A percentile compares a stretch with the other conserved stretches of the same genome.
phyloP scores from a whole-genome alignment of 257 asterid genomes.

The Solanum ahanhuiri region DNA sequence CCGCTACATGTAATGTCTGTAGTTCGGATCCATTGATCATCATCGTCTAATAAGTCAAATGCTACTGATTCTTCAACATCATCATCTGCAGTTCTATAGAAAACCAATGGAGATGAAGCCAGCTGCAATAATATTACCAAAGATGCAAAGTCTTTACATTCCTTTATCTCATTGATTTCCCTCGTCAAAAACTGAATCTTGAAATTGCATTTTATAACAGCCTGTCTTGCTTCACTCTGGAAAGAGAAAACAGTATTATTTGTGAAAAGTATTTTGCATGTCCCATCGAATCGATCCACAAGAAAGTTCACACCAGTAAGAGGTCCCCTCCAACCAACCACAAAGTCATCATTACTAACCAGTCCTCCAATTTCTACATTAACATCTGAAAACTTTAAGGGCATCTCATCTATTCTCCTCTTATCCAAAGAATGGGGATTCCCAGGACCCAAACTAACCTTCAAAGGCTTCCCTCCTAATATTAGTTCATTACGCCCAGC shows the following conservation, averaged over 20 bases:
- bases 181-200: conserved; percentile 61
- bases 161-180: conserved; percentile 54
- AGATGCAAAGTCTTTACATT: conserved; percentile 21
- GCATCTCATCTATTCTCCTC: conserved; percentile 51
- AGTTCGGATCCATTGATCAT: conserved; percentile 96
- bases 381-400: conserved; percentile 45
- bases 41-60: conserved; percentile 76
- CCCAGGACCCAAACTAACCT: conserved; percentile 66
- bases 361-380: conserved; percentile 49
- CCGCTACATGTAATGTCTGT: conserved; percentile 72
- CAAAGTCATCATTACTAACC: conserved; percentile 45
- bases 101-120: conserved; percentile 61
- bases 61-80: conserved; percentile 66
- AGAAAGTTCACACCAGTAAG: conserved; percentile 49
- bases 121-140: conserved; percentile 43
- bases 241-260: conserved; percentile 58
- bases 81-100: conserved; percentile 85
- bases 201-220: conserved; percentile 56
- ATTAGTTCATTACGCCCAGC: conserved; percentile 43
- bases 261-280: conserved; percentile 54
- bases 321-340: conserved; percentile 76
- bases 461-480: conserved; percentile 27
- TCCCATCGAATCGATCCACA: conserved; percentile 67
- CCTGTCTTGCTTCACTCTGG: conserved; percentile 24
- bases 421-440: conserved; percentile 54